Percentiles rank a stretch among this genome's conserved stretches.
Conservation (phyloP, 768 basidiomycete genomes). For the Dioszegia crocea region DNA sequence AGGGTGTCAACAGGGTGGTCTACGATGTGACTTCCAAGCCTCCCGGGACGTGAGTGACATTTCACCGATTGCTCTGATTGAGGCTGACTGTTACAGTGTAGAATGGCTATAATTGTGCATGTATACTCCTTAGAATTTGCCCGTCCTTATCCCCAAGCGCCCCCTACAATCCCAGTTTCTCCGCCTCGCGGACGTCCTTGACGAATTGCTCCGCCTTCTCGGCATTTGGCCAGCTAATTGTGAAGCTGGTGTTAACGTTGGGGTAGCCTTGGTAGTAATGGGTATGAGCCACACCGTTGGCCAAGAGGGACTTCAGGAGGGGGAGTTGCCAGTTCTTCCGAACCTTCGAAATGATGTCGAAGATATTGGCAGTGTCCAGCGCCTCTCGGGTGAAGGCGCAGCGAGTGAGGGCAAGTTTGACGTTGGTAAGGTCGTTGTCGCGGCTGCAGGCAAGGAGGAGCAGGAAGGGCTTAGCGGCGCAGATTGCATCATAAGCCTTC, state of each 20-base stretch:
- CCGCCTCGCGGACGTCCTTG: neutral
- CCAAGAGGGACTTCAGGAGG: neutral
- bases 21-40: slow-evolving; percentile 94
- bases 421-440: neutral
- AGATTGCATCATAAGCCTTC: neutral
- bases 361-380: too few species aligned
- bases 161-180: neutral
- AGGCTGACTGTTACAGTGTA: slow-evolving; percentile 2
- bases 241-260: neutral
- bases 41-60: slow-evolving; percentile 61
- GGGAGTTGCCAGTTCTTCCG: neutral
- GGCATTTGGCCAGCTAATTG: neutral
- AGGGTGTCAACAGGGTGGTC: slow-evolving; percentile 91
- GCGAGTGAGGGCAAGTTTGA: neutral
- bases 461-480: neutral
- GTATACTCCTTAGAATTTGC: neutral
- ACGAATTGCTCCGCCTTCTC: neutral
- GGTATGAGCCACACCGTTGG: neutral
- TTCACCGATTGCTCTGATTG: neutral
- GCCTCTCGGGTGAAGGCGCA: too few species aligned
- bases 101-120: slow-evolving; percentile 7
- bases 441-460: neutral
- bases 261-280: neutral
- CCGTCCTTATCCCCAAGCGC: neutral
- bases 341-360: neutral